A percentile compares a stretch with the other conserved stretches of the same genome.
phyloP scores from a whole-genome alignment of 2,329 filamentous ascomycete genomes.

The Xylaria digitata region DNA sequence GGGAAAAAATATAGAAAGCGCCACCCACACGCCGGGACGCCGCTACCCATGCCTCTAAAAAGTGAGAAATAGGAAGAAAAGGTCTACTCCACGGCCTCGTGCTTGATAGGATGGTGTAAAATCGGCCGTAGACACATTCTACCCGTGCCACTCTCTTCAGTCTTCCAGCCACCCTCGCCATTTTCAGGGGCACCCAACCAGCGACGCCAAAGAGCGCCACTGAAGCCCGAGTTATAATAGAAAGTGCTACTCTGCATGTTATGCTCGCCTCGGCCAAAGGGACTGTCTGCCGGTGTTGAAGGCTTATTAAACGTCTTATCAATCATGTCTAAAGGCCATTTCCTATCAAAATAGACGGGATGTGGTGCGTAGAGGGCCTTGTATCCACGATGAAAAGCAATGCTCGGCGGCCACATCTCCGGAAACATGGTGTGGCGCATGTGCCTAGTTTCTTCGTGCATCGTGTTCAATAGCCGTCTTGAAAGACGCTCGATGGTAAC shows the following conservation, averaged over 20 bases:
- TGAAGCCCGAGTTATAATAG: constrained; percentile 74
- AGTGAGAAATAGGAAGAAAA: not conserved
- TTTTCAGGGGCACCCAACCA: constrained; percentile 61
- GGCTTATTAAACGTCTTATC: constrained; percentile 73
- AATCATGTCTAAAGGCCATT: constrained; percentile 68
- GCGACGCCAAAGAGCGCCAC: constrained; percentile 69
- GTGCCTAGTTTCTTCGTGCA: constrained; percentile 66
- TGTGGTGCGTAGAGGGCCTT: constrained; percentile 89
- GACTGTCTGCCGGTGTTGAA: constrained; percentile 61
- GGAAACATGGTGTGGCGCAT: constrained; percentile 67
- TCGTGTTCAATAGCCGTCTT: constrained; percentile 63
- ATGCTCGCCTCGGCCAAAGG: constrained; percentile 71
- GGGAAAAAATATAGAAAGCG: constrained; percentile 4
- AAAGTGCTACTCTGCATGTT: constrained; percentile 75
- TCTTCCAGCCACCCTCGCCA: constrained; percentile 51
- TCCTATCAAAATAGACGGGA: constrained; percentile 72
- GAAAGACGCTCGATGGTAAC: constrained; percentile 66
- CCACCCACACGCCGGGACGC: constrained; percentile 4
- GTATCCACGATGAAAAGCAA: constrained; percentile 74
- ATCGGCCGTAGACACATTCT: constrained; percentile 75
- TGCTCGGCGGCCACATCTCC: constrained; percentile 70
- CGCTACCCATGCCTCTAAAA: constrained; percentile 1
- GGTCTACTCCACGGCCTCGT: constrained; percentile 45
- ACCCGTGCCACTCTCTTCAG: constrained; percentile 44
- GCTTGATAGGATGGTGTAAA: constrained; percentile 74